Base-by-base conservation (phyloP, 805 yeast species). In the Hanseniaspora guilliermondii region DNA sequence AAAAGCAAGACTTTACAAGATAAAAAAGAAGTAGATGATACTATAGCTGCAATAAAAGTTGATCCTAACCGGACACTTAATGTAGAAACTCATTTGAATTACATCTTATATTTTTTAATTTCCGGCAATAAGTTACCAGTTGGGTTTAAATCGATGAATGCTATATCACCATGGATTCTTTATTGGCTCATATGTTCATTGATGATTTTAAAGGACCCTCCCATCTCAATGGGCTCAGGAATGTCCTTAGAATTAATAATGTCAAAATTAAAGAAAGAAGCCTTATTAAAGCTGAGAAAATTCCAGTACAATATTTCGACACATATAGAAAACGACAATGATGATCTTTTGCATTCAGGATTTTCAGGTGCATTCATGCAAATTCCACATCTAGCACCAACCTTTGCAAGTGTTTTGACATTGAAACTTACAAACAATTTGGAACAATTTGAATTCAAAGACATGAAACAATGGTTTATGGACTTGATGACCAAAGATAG, bases 91-190 rank as follows among this genome's bases (percentile, higher is more conserved):
- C 57, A 49, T 27, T 4, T 49, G 4, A 21, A 30, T 25, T 45
- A 39, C 58, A 49, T 84, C 73, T 61, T 65, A 78, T 14, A 65
- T 69, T 21, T 56, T 62, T n/a, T 69, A 71, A 19, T 67, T 79
- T 24, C 60, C 64, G 9, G 44, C 24, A 63, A 67, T 11, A 69
- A 74, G 17, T 70, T 85, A 27, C 85, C 88, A 0, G 58, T 68
- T 2, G 69, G 65, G 8, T 83, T 76, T 64, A 63, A 66, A 3
- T 75, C 75, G 0, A 71, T 87, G 47, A 97, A 91, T 66, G 93
- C 97, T 0, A 85, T 93, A n/a, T 88, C 83, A 57, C 81, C 95
- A 0, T 93, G 97, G 97, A 69, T 91, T 62, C 56, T 85, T 1
- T 91, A 85, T 64, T 93, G 98, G 98, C 68, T 83, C 6, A 64